phyloP scores from a whole-genome alignment of 2,329 filamentous ascomycete species.

The Penicillium sp. region DNA sequence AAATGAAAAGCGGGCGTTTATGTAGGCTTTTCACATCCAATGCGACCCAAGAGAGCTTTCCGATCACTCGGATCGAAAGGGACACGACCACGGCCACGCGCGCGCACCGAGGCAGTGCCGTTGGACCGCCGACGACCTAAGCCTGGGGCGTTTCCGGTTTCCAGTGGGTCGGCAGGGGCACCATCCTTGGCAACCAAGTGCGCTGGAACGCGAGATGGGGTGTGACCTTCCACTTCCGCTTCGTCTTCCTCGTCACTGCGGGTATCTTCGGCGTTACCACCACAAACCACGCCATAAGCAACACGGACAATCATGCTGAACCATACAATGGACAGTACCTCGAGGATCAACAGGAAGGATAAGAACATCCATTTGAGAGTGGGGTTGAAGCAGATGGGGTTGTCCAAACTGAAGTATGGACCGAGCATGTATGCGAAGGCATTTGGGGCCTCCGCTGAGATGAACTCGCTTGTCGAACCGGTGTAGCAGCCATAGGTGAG shows the following conservation, averaged over 20 bases:
- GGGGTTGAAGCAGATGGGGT: slow-evolving; percentile 75
- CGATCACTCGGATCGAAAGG: slow-evolving; percentile 42
- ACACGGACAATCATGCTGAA: slow-evolving; percentile 85
- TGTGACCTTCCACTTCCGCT: slow-evolving; percentile 15
- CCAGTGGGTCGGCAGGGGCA: slow-evolving; percentile 19
- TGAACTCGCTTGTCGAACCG: slow-evolving; percentile 42
- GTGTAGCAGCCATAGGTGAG: slow-evolving; percentile 71
- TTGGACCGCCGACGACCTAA: slow-evolving; percentile 36
- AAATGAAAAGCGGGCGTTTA: slow-evolving; percentile 11
- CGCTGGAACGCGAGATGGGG: slow-evolving; percentile 27
- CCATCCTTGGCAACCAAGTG: slow-evolving; percentile 23
- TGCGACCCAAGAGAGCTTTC: slow-evolving; percentile 76
- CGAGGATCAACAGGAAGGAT: slow-evolving; percentile 70
- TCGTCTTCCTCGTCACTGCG: slow-evolving; percentile 74
- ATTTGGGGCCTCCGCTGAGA: slow-evolving; percentile 36
- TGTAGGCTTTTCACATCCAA: slow-evolving; percentile 73
- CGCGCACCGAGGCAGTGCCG: slow-evolving; percentile 33
- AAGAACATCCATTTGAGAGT: slow-evolving; percentile 76
- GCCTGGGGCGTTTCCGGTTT: slow-evolving; percentile 27
- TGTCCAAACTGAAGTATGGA: slow-evolving; percentile 68
- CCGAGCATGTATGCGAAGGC: slow-evolving; percentile 64
- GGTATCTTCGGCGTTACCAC: slow-evolving; percentile 76
- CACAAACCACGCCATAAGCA: slow-evolving; percentile 70
- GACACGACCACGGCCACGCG: slow-evolving; percentile 38
- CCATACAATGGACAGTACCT: slow-evolving; percentile 80